phyloP scores from a whole-genome alignment of 2,329 filamentous ascomycete species.

The Penicillium sp. region DNA sequence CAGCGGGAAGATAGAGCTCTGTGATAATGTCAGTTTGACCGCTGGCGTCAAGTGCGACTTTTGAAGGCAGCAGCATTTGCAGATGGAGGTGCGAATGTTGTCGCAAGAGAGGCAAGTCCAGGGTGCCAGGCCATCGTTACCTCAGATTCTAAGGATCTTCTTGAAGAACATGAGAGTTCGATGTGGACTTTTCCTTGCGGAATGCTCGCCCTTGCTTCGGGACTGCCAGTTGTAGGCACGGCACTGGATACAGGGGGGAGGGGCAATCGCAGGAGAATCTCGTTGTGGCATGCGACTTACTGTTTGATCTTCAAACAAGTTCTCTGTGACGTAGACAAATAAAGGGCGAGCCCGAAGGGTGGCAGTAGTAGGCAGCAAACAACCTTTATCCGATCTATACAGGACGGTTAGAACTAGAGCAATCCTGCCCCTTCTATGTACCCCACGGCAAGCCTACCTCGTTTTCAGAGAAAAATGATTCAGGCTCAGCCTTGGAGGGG shows the following conservation, averaged over 20 bases:
- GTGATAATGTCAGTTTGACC: not conserved
- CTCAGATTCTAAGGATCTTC: slow-evolving; percentile 1
- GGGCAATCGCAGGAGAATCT: slow-evolving; percentile 9
- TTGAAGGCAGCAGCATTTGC: slow-evolving; percentile 7
- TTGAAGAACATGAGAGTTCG: slow-evolving; percentile 13
- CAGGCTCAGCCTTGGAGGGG: slow-evolving; percentile 4
- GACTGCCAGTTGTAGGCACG: slow-evolving; percentile 5
- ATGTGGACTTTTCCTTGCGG: slow-evolving; percentile 18
- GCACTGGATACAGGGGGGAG: slow-evolving; percentile 1
- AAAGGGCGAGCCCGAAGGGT: slow-evolving; percentile 11
- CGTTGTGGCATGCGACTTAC: slow-evolving; percentile 23
- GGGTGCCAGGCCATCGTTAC: slow-evolving; percentile 14
- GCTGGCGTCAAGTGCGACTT: slow-evolving; percentile 1
- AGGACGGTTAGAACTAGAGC: not conserved
- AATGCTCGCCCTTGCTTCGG: slow-evolving; percentile 28
- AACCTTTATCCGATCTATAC: slow-evolving; percentile 5
- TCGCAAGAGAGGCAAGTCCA: slow-evolving; percentile 13
- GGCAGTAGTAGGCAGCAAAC: not conserved
- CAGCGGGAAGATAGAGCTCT: not conserved
- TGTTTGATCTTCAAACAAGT: slow-evolving; percentile 13
- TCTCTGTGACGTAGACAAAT: slow-evolving; percentile 25
- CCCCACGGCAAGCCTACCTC: not conserved
- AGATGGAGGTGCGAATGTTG: not conserved
- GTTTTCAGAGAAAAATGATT: not conserved
- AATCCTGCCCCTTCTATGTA: not conserved